Evolutionary conservation across 139 green algal species (phyloP).

Genomic region (Zygnema cylindricum): DNA sequence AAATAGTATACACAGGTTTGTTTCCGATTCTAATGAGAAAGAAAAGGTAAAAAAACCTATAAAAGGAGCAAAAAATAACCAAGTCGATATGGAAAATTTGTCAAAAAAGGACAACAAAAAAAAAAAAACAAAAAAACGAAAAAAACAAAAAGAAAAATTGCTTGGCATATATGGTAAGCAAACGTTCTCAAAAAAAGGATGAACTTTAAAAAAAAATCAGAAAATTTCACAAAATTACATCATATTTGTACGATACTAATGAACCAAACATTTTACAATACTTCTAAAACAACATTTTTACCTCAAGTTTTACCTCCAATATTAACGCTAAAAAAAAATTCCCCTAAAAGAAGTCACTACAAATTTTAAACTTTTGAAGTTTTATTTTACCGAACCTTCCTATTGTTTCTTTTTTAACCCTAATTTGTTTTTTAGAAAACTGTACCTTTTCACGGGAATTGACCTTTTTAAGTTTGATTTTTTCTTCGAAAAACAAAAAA

Average conservation of each 20-base stretch:
- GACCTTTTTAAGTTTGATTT: background rate
- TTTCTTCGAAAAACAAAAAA: background rate
- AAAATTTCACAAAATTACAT: background rate
- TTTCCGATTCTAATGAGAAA: too few species aligned
- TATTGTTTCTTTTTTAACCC: background rate
- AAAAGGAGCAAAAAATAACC: background rate
- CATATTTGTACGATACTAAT: background rate
- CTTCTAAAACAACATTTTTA: background rate
- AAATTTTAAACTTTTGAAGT: background rate
- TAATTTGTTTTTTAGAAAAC: slow-evolving; percentile 5
- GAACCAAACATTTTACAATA: background rate
- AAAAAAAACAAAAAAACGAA: background rate
- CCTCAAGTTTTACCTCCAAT: background rate
- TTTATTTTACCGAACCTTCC: background rate
- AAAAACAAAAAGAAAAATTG: background rate
- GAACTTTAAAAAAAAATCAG: background rate
- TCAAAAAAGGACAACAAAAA: background rate
- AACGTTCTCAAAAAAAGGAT: background rate
- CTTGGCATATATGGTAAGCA: background rate
- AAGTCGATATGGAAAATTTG: slow-evolving; percentile 3
- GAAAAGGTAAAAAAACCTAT: too few species aligned
- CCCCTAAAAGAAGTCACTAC: background rate
- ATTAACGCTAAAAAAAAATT: background rate
- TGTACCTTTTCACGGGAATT: background rate
- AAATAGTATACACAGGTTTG: too few species aligned